phyloP scores from a whole-genome alignment of 2,329 filamentous ascomycete genomes.

The Verticillium alfalfae region DNA sequence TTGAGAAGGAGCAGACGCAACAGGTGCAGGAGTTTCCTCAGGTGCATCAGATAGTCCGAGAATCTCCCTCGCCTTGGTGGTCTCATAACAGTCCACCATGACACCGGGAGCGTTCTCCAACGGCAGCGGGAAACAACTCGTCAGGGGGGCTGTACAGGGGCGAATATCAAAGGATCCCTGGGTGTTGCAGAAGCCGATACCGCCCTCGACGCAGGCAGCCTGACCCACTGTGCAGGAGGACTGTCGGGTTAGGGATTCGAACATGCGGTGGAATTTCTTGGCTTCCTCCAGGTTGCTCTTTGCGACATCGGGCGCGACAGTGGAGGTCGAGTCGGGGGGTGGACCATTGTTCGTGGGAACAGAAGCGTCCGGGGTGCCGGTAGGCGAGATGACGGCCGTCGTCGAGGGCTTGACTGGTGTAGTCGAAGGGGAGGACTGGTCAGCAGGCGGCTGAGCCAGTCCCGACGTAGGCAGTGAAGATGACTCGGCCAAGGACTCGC shows the following conservation, averaged over 20 bases:
- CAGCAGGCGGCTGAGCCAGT: not conserved
- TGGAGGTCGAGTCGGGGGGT: constrained; percentile 28
- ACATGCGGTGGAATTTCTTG: constrained; percentile 40
- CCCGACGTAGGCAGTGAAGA: not conserved
- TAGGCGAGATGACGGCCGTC: constrained; percentile 14
- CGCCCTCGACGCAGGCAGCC: constrained; percentile 46
- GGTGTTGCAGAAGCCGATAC: constrained; percentile 38
- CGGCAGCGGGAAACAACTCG: constrained; percentile 48
- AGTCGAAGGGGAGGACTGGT: not conserved
- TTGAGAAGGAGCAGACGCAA: not conserved
- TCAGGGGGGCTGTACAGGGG: constrained; percentile 23
- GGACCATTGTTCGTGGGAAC: constrained; percentile 36
- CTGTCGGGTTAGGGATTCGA: constrained; percentile 33
- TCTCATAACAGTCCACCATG: constrained; percentile 40
- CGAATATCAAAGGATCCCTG: constrained; percentile 35
- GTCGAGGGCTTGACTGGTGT: not conserved
- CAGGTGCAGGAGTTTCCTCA: constrained; percentile 6
- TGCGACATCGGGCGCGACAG: constrained; percentile 34
- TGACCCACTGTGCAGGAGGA: constrained; percentile 41
- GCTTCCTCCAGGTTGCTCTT: constrained; percentile 39
- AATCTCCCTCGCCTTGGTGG: constrained; percentile 30
- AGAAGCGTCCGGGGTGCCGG: constrained; percentile 26
- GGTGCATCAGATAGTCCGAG: constrained; percentile 25
- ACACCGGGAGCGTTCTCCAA: constrained; percentile 43
- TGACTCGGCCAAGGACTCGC: not conserved